A percentile compares a stretch with the other conserved stretches of the same genome.
These are phyloP conservation scores for Apiospora koreana DNA, from an alignment of 2,329 filamentous ascomycete genomes.

Conservation along the genomic window DNA sequence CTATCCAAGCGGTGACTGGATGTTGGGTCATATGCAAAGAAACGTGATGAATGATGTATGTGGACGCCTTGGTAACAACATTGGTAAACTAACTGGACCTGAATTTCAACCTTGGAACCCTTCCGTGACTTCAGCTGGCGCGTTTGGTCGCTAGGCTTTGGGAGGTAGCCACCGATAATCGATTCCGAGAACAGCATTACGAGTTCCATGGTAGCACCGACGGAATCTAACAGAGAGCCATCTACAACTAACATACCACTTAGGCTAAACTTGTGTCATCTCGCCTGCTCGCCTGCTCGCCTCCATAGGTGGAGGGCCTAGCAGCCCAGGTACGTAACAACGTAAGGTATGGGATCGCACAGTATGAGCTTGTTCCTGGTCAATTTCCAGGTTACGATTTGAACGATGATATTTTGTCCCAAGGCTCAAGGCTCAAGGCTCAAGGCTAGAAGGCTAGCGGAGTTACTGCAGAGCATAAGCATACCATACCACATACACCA, in stretches of 20 bases:
- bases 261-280: not conserved
- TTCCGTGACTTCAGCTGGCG: not conserved
- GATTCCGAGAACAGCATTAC: constrained; percentile 1
- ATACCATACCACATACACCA: not conserved
- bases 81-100: not conserved
- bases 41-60: not conserved
- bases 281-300: not conserved
- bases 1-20: not conserved
- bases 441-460: no score
- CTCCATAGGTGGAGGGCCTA: not conserved
- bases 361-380: not conserved
- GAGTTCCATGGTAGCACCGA: not conserved
- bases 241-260: not conserved
- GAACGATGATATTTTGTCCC: not conserved
- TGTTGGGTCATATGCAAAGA: not conserved
- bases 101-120: not conserved
- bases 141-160: not conserved
- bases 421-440: no score
- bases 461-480: not conserved
- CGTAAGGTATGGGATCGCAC: not conserved
- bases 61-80: not conserved
- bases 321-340: not conserved
- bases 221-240: constrained; percentile 4
- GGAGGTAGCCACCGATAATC: not conserved
- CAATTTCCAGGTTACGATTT: not conserved